Conservation (phyloP, 2,329 filamentous ascomycete genomes). For the Simplicillium sp. region DNA sequence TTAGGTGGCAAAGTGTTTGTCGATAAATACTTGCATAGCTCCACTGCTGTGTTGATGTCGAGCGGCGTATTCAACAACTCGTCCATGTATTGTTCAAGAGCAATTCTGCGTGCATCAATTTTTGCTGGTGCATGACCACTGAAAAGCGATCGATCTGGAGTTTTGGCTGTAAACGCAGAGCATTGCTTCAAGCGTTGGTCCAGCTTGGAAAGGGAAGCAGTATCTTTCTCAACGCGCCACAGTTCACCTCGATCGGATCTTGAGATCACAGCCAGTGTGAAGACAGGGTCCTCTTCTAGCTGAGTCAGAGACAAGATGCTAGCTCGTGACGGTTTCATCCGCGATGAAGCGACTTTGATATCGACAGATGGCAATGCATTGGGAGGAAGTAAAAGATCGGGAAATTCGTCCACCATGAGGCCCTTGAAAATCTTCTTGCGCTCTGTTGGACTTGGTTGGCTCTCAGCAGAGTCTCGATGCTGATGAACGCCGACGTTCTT, state of each 20-base stretch:
- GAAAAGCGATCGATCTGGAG: slow-evolving; percentile 81
- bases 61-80: slow-evolving; percentile 74
- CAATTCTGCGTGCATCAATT: slow-evolving; percentile 74
- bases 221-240: slow-evolving; percentile 93
- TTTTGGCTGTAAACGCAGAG: slow-evolving; percentile 60
- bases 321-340: slow-evolving; percentile 84
- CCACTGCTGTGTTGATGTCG: slow-evolving; percentile 64
- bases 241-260: slow-evolving; percentile 69
- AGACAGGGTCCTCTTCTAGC: slow-evolving; percentile 85
- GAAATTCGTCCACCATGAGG: slow-evolving; percentile 76
- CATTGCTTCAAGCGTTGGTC: slow-evolving; percentile 73
- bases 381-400: slow-evolving; percentile 74
- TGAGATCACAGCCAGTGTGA: slow-evolving; percentile 78
- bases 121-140: slow-evolving; percentile 88
- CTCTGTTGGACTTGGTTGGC: slow-evolving; percentile 27
- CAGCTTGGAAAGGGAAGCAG: slow-evolving; percentile 67
- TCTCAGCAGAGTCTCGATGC: slow-evolving; percentile 11
- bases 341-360: slow-evolving; percentile 82
- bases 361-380: slow-evolving; percentile 81
- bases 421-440: slow-evolving; percentile 59
- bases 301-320: slow-evolving; percentile 74
- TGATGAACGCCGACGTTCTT: slow-evolving; percentile 23
- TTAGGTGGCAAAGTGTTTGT: slow-evolving; percentile 53
- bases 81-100: slow-evolving; percentile 79
- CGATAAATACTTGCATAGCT: slow-evolving; percentile 84